These are phyloP conservation scores for Rhizopogon vesiculosus DNA, from an alignment of 768 basidiomycete genomes.

Conservation along the genomic window DNA sequence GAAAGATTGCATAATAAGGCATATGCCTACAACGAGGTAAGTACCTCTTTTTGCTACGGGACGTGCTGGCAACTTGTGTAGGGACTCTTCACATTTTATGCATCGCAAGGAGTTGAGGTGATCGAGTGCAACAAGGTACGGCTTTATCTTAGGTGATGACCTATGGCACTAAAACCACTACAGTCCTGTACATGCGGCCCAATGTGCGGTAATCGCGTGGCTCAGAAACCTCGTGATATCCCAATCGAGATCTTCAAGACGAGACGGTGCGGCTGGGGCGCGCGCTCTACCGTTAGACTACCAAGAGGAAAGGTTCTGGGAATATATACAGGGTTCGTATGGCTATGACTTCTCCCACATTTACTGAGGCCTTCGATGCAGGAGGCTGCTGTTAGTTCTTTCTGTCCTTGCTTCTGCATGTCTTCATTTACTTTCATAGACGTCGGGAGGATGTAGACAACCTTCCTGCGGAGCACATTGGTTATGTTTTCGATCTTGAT, in stretches of 20 bases:
- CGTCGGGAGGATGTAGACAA: conserved; percentile 37
- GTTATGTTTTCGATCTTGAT: conserved; percentile 64
- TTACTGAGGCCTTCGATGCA: conserved; percentile 16
- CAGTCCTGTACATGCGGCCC: conserved; percentile 43
- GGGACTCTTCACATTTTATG: conserved; percentile 46
- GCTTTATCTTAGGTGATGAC: neutral
- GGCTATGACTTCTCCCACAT: neutral
- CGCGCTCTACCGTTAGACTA: conserved; percentile 38
- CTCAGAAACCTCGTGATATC: conserved; percentile 51
- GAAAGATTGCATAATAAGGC: conserved; percentile 18
- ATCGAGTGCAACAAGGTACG: conserved; percentile 65
- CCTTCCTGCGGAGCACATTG: conserved; percentile 30
- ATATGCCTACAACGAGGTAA: conserved; percentile 42
- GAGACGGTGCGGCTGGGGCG: conserved; percentile 57
- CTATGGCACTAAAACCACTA: neutral
- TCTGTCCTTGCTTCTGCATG: neutral
- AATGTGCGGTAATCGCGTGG: conserved; percentile 55
- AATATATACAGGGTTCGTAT: conserved; percentile 59
- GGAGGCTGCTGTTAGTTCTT: conserved; percentile 41
- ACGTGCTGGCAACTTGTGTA: conserved; percentile 17
- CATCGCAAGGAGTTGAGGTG: conserved; percentile 41
- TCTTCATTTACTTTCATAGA: conserved; percentile 21
- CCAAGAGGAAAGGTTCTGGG: conserved; percentile 58
- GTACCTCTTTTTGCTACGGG: conserved; percentile 7
- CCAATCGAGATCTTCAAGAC: conserved; percentile 69